Evolutionary conservation across 495 filamentous ascomycete species (phyloP).

Genomic region (Tuber calosporum): DNA sequence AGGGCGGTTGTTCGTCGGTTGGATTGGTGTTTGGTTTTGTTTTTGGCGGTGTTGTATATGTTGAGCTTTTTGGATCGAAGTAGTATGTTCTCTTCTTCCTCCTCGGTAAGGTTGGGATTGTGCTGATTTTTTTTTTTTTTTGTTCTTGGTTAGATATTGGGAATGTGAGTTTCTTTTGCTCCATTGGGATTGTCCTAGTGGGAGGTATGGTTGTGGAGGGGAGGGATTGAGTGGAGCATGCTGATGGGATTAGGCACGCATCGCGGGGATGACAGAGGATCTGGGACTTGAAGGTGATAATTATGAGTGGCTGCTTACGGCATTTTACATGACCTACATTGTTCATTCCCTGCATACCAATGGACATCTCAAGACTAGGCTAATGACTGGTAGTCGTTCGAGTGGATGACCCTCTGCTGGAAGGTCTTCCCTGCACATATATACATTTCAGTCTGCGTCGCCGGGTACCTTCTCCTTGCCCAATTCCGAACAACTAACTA

Average conservation of each 20-base stretch:
- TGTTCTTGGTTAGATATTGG: conserved; percentile 33
- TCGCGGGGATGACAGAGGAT: conserved; percentile 54
- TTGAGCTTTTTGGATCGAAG: conserved; percentile 48
- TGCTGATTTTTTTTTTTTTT: neutral
- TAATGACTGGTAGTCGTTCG: conserved; percentile 52
- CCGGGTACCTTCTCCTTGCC: conserved; percentile 40
- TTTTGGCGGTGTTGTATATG: conserved; percentile 74
- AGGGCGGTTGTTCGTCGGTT: conserved; percentile 61
- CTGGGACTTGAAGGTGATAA: conserved; percentile 48
- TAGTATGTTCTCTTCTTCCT: conserved; percentile 27
- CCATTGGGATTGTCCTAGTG: neutral
- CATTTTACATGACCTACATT: conserved; percentile 67
- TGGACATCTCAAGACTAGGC: neutral
- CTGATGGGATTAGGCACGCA: conserved; percentile 32
- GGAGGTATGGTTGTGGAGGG: neutral
- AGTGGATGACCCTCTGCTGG: conserved; percentile 66
- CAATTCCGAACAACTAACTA: conserved; percentile 1
- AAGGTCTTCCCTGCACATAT: conserved; percentile 56
- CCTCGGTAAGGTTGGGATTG: neutral
- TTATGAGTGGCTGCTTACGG: conserved; percentile 68
- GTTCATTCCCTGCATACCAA: conserved; percentile 6
- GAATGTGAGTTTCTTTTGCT: conserved; percentile 28
- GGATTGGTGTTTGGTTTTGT: conserved; percentile 67
- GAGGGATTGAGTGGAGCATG: neutral
- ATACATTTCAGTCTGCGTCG: conserved; percentile 33